Evolutionary conservation across 176 grass and related monocot genomes (phyloP).

Genomic region (Phyllostachys edulis): DNA sequence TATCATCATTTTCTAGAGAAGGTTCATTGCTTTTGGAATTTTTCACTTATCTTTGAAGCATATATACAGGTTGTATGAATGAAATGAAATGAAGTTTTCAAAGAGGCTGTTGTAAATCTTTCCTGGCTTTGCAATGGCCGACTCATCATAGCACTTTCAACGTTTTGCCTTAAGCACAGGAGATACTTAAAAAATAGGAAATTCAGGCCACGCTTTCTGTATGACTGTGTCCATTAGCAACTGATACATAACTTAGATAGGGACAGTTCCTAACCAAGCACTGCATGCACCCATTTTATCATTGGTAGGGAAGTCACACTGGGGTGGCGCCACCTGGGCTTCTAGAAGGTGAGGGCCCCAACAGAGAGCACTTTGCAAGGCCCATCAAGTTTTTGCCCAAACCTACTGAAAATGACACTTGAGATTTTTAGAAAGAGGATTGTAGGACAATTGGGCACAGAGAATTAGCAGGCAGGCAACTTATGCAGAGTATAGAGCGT

Average conservation of each 20-base stretch:
- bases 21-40: too few species aligned
- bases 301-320: conserved; percentile 19
- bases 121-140: too few species aligned
- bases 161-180: too few species aligned
- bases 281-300: background rate
- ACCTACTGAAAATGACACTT: conserved; percentile 24
- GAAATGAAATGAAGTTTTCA: too few species aligned
- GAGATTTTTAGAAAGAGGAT: background rate
- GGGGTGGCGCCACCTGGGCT: background rate
- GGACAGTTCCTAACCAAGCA: background rate
- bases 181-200: background rate
- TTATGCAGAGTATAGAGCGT: conserved; percentile 22
- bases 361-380: conserved; percentile 3
- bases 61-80: too few species aligned
- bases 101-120: too few species aligned
- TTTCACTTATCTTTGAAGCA: too few species aligned
- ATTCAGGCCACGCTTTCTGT: background rate
- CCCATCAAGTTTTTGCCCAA: background rate
- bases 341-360: conserved; percentile 37
- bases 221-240: background rate
- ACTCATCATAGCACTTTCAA: too few species aligned
- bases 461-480: background rate
- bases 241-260: background rate
- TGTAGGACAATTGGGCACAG: background rate
- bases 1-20: too few species aligned